Evolutionary conservation across 2,329 filamentous ascomycete genomes (phyloP).

Genomic region (Massarina eburnea): DNA sequence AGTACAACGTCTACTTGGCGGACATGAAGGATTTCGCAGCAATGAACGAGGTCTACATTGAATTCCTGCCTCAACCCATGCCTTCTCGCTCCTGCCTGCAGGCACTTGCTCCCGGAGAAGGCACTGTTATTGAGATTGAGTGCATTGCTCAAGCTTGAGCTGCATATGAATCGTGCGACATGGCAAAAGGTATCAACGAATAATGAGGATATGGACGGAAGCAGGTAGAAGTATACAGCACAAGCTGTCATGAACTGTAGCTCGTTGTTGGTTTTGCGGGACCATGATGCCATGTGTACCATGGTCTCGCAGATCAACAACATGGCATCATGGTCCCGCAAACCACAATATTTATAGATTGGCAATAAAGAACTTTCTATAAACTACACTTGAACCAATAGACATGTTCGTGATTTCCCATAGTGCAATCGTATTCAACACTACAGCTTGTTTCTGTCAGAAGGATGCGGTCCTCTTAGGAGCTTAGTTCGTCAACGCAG

Average conservation of each 20-base stretch:
- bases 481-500: no score
- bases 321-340: no score
- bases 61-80: constrained; percentile 27
- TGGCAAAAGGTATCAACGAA: neutral
- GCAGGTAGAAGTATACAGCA: neutral
- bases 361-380: no score
- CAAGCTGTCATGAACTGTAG: neutral
- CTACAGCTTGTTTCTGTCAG: no score
- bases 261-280: no score
- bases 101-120: constrained; percentile 20
- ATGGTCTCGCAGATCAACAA: no score
- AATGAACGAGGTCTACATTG: constrained; percentile 35
- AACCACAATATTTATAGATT: no score
- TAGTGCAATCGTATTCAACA: no score
- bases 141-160: constrained; percentile 25
- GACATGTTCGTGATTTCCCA: no score
- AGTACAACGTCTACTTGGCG: constrained; percentile 33
- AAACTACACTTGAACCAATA: no score
- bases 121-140: constrained; percentile 30
- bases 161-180: neutral
- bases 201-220: neutral
- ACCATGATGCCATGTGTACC: no score
- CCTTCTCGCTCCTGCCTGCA: constrained; percentile 21
- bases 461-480: no score
- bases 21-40: constrained; percentile 33